These are phyloP conservation scores for Phytopythium sindhum DNA, from an alignment of 352 stramenopile genomes.

Conservation along the genomic window DNA sequence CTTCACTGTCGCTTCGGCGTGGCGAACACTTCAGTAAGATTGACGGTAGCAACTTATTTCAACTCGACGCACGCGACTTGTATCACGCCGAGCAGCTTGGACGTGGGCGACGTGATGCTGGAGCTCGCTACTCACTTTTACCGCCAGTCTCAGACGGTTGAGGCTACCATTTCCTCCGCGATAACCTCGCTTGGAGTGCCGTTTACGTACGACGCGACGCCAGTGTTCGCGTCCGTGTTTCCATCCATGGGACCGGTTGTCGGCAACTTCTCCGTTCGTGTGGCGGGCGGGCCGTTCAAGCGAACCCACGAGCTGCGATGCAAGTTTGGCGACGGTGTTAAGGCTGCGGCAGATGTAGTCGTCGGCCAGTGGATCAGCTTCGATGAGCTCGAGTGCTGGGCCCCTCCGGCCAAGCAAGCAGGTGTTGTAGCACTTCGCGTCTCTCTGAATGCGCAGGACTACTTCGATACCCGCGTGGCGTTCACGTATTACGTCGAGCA, in stretches of 20 bases:
- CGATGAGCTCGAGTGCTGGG: constrained; percentile 69
- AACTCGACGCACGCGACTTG: constrained; percentile 70
- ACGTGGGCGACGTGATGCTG: constrained; percentile 40
- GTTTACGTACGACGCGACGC: constrained; percentile 83
- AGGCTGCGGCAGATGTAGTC: constrained; percentile 36
- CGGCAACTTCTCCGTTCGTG: constrained; percentile 87
- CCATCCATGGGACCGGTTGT: constrained; percentile 67
- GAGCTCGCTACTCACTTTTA: constrained; percentile 67
- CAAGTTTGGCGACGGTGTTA: constrained; percentile 63
- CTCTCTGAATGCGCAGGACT: constrained; percentile 92
- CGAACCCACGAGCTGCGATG: constrained; percentile 74
- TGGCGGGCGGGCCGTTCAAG: constrained; percentile 83
- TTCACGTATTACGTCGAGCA: constrained; percentile 88
- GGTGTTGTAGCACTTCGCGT: constrained; percentile 85
- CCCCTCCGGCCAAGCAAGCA: constrained; percentile 56
- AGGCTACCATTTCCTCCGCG: constrained; percentile 13
- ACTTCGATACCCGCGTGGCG: constrained; percentile 45
- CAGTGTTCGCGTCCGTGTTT: constrained; percentile 67
- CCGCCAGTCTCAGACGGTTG: constrained; percentile 8
- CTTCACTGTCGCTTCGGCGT: constrained; percentile 68
- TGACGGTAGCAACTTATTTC: constrained; percentile 49
- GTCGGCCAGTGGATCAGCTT: constrained; percentile 55
- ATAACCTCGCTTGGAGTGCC: constrained; percentile 37
- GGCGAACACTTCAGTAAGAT: constrained; percentile 10
- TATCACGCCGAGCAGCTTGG: constrained; percentile 42